Evolutionary conservation across 768 basidiomycete genomes (phyloP).

Genomic region (Cystofilobasidium bisporidii): DNA sequence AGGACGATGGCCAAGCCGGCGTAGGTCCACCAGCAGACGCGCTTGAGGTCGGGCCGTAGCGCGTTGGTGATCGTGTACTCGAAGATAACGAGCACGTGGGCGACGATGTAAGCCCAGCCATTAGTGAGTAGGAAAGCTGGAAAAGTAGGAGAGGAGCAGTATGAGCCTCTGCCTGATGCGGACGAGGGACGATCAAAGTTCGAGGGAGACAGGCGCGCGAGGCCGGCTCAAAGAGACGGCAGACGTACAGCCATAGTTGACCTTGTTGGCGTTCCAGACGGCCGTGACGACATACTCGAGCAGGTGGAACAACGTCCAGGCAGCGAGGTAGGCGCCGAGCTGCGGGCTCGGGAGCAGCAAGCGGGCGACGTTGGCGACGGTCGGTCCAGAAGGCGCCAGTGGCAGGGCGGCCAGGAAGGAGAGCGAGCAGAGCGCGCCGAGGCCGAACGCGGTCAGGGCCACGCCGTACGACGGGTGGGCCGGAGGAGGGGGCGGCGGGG

Average conservation of each 20-base stretch:
- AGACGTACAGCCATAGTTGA: constrained; percentile 79
- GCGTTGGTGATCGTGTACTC: constrained; percentile 67
- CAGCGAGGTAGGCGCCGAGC: constrained; percentile 51
- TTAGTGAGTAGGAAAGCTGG: constrained; percentile 90
- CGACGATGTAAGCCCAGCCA: constrained; percentile 70
- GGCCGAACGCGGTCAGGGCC: constrained; percentile 16
- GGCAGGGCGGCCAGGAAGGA: constrained; percentile 12
- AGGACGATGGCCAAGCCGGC: constrained; percentile 55
- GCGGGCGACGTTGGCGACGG: not conserved
- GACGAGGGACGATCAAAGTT: not conserved
- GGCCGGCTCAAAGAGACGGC: not conserved
- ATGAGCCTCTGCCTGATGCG: not conserved
- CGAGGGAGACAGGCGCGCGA: too few relatives aligned
- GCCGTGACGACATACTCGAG: constrained; percentile 91
- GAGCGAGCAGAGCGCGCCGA: constrained; percentile 14
- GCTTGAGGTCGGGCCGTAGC: not conserved
- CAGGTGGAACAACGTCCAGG: constrained; percentile 85
- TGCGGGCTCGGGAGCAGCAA: not conserved
- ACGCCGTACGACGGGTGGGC: constrained; percentile 16
- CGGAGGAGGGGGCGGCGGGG: constrained; percentile 2
- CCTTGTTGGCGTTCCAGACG: constrained; percentile 87
- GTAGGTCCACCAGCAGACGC: constrained; percentile 3
- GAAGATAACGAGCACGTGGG: constrained; percentile 62
- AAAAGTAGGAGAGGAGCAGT: not conserved
- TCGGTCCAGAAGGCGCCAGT: not conserved